Evolutionary conservation across 1,284 basidiomycete species (phyloP), one percentile per base, ranked within the genome.

Genomic region (Vanrija pseudolonga): DNA sequence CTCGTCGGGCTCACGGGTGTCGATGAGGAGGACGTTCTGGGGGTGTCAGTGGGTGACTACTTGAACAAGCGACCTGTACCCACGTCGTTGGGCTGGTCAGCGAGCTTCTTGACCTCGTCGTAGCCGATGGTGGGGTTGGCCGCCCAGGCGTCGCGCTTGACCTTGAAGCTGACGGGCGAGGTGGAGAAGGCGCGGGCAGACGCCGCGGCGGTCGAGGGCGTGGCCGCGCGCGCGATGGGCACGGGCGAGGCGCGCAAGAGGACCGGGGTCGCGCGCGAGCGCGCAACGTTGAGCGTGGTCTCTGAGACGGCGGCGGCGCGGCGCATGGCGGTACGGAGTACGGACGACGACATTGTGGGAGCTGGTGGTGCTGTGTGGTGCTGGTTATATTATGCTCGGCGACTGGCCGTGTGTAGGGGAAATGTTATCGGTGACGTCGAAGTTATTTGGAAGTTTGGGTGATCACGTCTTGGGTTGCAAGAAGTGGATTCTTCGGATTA

Each of bases 1-100:
- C 76, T 98, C 96, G 62, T 91, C 85, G 4, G 88, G 88, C 75
- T 98, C 96, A 28, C 96, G 86, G 7, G 98, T 94, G 74, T 99
- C 91, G 56, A 95, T 85, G 50, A 94, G 67, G 68, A 88, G 89
- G n/a, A 85, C 80, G 60, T 89, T 80, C 90, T 94, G 62, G 18
- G 3, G 17, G n/a, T 19, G 26, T 45, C 12, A 8, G 20, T 4
- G 17, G 4, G 15, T 6, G 18, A 28, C 11, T 18, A 17, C 17
- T 23, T n/a, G n/a, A 3, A 26, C 24, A 26, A 26, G 26, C 26
- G 11, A 6, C 26, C 26, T 4, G 11, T n/a, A 80, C 87, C 67
- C 69, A 95, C 92, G 36, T 85, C 83, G 24, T 80, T 85, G 0
- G 95, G 95, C 64, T 84, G 85, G 66, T 85, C 75, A 1, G 91